Evolutionary conservation across 208 protist genomes (phyloP).

Genomic region (Spironucleus salmonicida): DNA sequence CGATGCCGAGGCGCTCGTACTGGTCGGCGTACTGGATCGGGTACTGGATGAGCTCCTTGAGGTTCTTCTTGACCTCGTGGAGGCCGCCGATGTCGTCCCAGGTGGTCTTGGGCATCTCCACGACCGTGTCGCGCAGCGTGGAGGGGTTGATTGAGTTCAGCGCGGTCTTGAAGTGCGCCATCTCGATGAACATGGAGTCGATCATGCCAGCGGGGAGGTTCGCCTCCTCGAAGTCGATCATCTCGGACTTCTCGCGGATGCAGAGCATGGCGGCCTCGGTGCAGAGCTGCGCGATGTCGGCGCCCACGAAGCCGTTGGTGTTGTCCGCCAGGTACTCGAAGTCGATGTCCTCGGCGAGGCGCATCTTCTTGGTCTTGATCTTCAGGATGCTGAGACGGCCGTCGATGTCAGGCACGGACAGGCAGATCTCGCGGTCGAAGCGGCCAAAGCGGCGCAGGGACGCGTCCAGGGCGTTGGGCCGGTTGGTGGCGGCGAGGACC

Average conservation of each 20-base stretch:
- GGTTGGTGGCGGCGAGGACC: constrained; percentile 99
- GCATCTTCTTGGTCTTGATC: constrained; percentile 99
- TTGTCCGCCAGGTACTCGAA: constrained; percentile 31
- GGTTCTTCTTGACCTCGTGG: constrained; percentile 89
- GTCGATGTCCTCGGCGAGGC: constrained; percentile 67
- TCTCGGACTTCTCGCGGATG: constrained; percentile 97
- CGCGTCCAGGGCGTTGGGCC: constrained; percentile 94
- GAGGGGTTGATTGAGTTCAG: constrained; percentile 85
- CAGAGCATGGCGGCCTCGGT: constrained; percentile 94
- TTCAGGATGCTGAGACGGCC: constrained; percentile 92
- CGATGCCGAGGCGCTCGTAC: constrained; percentile 97
- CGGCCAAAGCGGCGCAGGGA: constrained; percentile 96
- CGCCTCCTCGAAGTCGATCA: constrained; percentile 94
- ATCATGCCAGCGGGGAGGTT: constrained; percentile 69
- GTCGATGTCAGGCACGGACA: constrained; percentile 96
- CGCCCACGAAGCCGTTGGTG: constrained; percentile 46
- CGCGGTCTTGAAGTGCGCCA: constrained; percentile 91
- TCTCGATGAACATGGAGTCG: constrained; percentile 83
- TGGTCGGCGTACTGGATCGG: constrained; percentile 96
- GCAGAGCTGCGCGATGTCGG: constrained; percentile 74
- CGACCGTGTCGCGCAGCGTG: constrained; percentile 90
- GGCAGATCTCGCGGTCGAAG: constrained; percentile 99
- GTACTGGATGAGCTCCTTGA: constrained; percentile 98
- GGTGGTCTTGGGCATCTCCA: constrained; percentile 93
- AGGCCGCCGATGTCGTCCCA: constrained; percentile 98